Evolutionary conservation across 345 rosid genomes (phyloP).

Genomic region (Litchi chinensis): DNA sequence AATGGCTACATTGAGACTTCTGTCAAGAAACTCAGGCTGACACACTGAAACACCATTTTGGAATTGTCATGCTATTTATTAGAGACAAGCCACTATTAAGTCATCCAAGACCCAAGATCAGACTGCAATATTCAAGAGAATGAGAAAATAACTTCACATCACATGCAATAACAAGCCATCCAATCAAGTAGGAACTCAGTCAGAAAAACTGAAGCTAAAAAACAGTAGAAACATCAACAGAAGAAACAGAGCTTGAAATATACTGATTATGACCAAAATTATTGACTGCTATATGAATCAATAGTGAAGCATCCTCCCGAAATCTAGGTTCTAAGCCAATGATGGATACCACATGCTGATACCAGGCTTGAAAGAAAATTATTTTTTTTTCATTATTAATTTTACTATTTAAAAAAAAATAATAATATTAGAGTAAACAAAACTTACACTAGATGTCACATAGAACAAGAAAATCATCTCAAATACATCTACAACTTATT

Average conservation of each 20-base stretch:
- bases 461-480: background rate
- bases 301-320: background rate
- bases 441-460: background rate
- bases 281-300: background rate
- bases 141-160: background rate
- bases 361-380: background rate
- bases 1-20: background rate
- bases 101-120: background rate
- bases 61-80: background rate
- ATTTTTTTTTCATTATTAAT: too few relatives aligned
- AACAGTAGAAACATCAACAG: background rate
- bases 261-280: background rate
- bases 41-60: background rate
- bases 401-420: too few relatives aligned
- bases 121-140: background rate
- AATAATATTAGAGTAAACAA: background rate
- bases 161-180: background rate
- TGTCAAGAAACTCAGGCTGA: slow-evolving; percentile 3
- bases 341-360: background rate
- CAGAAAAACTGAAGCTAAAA: background rate
- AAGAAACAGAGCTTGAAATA: background rate
- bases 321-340: background rate
- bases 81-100: background rate
- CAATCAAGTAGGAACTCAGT: background rate
- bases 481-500: background rate